These are phyloP conservation scores for Rosa rugosa DNA, from an alignment of 306 rosid genomes.

Conservation along the genomic window DNA sequence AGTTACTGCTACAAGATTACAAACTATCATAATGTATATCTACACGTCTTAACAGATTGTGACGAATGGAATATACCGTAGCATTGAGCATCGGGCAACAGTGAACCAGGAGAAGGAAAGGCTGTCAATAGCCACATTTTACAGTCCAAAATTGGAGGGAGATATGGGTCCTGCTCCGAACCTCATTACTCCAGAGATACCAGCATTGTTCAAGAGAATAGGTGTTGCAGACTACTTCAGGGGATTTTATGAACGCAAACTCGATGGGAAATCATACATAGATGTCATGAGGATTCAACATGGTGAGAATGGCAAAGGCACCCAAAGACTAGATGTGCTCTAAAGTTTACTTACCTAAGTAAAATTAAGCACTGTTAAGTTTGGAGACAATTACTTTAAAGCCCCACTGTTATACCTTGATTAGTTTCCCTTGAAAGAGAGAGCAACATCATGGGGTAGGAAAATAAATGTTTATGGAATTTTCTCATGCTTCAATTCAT, in stretches of 20 bases:
- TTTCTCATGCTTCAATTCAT: background rate
- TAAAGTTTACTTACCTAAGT: background rate
- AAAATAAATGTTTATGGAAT: background rate
- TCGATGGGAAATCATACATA: constrained; percentile 42
- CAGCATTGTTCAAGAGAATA: constrained; percentile 34
- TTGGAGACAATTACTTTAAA: background rate
- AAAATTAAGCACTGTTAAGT: background rate
- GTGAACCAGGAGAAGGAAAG: constrained; percentile 50
- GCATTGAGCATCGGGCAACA: constrained; percentile 44
- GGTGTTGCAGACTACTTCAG: constrained; percentile 38
- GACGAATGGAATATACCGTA: constrained; percentile 46
- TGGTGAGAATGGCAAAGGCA: background rate
- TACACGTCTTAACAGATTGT: constrained; percentile 29
- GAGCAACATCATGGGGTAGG: background rate
- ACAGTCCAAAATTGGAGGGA: constrained; percentile 36
- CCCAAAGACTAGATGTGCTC: background rate
- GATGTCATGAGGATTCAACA: constrained; percentile 34
- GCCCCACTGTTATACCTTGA: background rate
- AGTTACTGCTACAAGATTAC: background rate
- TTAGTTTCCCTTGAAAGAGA: background rate
- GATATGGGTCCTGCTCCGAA: constrained; percentile 48
- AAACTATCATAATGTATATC: background rate
- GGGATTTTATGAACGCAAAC: constrained; percentile 27
- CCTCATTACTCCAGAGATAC: constrained; percentile 37
- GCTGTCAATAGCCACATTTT: constrained; percentile 45